Conservation (phyloP, 2,329 filamentous ascomycete genomes). For the Parafenestella ontariensis region DNA sequence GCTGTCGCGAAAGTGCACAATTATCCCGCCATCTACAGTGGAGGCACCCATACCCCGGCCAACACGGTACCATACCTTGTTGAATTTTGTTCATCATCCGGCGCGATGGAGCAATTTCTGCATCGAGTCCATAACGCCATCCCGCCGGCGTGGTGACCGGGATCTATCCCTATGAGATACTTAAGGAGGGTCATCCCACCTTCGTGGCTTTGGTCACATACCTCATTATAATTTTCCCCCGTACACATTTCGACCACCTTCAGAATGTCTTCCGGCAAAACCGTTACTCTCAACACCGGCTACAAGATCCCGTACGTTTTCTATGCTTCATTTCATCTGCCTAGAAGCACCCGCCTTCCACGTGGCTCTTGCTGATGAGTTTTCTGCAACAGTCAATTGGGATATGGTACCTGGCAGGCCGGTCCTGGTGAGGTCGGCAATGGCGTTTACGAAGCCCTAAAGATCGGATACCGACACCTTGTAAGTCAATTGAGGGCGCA, state of each 20-base stretch:
- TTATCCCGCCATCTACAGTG: slow-evolving; percentile 30
- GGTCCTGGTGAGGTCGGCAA: slow-evolving; percentile 47
- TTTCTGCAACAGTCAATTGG: slow-evolving; percentile 62
- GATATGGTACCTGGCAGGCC: slow-evolving; percentile 46
- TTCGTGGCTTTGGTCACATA: slow-evolving; percentile 1
- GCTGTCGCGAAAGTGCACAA: slow-evolving; percentile 28
- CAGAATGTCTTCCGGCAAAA: slow-evolving; percentile 47
- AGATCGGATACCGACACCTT: slow-evolving; percentile 44
- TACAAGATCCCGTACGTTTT: slow-evolving; percentile 61
- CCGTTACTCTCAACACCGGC: slow-evolving; percentile 40
- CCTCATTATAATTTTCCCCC: background rate
- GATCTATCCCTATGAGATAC: slow-evolving; percentile 11
- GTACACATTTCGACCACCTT: slow-evolving; percentile 6
- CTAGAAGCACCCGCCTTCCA: background rate
- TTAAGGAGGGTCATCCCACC: slow-evolving; percentile 20
- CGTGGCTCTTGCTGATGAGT: slow-evolving; percentile 6
- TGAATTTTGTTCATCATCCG: slow-evolving; percentile 18
- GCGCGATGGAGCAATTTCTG: slow-evolving; percentile 22
- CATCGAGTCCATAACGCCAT: slow-evolving; percentile 15
- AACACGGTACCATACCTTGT: slow-evolving; percentile 23
- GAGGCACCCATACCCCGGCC: no score
- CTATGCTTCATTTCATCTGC: background rate
- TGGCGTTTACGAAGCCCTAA: slow-evolving; percentile 50
- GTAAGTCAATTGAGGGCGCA: slow-evolving; percentile 21
- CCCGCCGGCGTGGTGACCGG: slow-evolving; percentile 14